phyloP scores from a whole-genome alignment of 2,329 filamentous ascomycete genomes.

The Pestalotiopsis sp. region DNA sequence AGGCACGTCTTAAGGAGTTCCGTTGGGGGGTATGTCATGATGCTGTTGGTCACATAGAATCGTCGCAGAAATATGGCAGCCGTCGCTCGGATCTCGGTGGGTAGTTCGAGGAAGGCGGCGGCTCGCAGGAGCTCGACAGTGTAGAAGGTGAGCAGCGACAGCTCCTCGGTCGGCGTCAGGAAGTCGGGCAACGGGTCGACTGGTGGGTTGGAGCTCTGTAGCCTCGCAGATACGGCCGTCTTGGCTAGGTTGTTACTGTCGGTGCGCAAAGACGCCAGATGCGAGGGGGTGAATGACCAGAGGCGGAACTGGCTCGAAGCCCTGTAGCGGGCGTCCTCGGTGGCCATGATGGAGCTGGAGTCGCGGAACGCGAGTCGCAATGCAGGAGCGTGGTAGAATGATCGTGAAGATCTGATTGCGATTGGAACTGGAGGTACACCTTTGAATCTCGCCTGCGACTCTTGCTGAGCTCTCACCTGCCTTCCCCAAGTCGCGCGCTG shows the following conservation, averaged over 20 bases:
- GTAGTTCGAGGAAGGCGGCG: constrained; percentile 54
- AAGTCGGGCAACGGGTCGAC: constrained; percentile 68
- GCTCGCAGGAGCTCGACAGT: constrained; percentile 60
- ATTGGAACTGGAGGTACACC: no score
- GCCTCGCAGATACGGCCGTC: constrained; percentile 58
- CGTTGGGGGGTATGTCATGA: constrained; percentile 94
- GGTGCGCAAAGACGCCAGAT: constrained; percentile 71
- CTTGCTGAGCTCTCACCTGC: neutral
- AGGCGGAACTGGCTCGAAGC: constrained; percentile 87
- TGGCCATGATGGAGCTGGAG: constrained; percentile 54
- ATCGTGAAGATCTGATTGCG: no score
- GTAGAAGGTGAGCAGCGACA: constrained; percentile 79
- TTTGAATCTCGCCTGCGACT: neutral
- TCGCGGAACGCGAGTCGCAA: neutral
- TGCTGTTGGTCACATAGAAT: constrained; percentile 93
- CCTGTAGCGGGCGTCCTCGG: constrained; percentile 89
- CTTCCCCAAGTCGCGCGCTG: neutral
- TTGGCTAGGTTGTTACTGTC: constrained; percentile 79
- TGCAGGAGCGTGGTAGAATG: neutral
- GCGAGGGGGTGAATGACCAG: constrained; percentile 85
- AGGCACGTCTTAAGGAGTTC: constrained; percentile 87
- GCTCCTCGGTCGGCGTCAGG: constrained; percentile 81
- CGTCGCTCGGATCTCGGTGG: constrained; percentile 65
- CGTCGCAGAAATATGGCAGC: constrained; percentile 88
- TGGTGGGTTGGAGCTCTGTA: constrained; percentile 55